phyloP scores from a whole-genome alignment of 2,329 filamentous ascomycete species.

The Onygenales sp. region DNA sequence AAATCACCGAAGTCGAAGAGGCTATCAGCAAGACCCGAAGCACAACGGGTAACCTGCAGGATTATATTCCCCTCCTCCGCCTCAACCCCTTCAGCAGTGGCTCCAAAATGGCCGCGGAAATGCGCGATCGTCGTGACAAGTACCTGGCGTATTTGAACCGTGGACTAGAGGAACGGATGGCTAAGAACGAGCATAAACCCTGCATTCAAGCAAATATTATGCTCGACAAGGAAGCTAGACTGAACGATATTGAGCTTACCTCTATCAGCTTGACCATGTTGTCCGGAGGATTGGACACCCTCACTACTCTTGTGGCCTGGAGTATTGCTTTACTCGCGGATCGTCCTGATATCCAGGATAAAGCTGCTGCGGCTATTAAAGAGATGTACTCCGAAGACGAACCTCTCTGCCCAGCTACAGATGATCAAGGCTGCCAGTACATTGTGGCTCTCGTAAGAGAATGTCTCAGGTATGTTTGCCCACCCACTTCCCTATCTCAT shows the following conservation, averaged over 20 bases:
- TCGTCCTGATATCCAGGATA: slow-evolving; percentile 53
- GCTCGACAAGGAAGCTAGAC: slow-evolving; percentile 51
- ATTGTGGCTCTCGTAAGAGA: slow-evolving; percentile 55
- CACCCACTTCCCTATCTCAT: not conserved
- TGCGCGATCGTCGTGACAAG: slow-evolving; percentile 50
- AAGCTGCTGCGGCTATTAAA: slow-evolving; percentile 48
- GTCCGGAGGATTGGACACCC: slow-evolving; percentile 56
- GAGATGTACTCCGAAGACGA: slow-evolving; percentile 43
- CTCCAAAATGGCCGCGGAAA: slow-evolving; percentile 49
- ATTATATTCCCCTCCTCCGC: slow-evolving; percentile 51
- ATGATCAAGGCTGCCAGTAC: slow-evolving; percentile 57
- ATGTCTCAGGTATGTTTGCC: slow-evolving; percentile 40
- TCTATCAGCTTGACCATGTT: slow-evolving; percentile 61
- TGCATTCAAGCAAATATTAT: slow-evolving; percentile 62
- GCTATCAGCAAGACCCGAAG: slow-evolving; percentile 51
- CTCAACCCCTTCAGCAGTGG: slow-evolving; percentile 54
- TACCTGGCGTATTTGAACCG: slow-evolving; percentile 50
- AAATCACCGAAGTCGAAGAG: slow-evolving; percentile 55
- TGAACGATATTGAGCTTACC: slow-evolving; percentile 54
- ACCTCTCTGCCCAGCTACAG: slow-evolving; percentile 50
- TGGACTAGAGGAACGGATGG: slow-evolving; percentile 52
- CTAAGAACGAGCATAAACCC: slow-evolving; percentile 50
- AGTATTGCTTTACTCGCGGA: slow-evolving; percentile 52
- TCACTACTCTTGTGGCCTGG: slow-evolving; percentile 58
- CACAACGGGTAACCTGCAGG: slow-evolving; percentile 53